A percentile compares a stretch with the other conserved stretches of the same genome.
phyloP scores from a whole-genome alignment of 1,284 basidiomycete genomes.

The Moesziomyces sp. region DNA sequence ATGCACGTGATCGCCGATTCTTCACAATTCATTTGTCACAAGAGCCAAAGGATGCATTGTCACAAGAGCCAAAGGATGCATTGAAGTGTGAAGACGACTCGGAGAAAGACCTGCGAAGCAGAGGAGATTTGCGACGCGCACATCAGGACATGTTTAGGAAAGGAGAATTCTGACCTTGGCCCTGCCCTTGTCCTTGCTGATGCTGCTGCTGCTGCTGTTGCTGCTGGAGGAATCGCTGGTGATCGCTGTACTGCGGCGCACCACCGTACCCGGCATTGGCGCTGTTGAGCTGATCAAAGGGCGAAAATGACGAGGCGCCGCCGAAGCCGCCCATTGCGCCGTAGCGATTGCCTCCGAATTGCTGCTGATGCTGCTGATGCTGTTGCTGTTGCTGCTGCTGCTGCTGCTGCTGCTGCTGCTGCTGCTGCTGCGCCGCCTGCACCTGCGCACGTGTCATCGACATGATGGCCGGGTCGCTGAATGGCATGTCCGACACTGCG shows the following conservation, averaged over 20 bases:
- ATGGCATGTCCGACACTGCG: slow-evolving; percentile 37
- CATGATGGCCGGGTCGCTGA: slow-evolving; percentile 61
- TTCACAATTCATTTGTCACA: too few species aligned
- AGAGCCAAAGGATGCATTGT: not conserved
- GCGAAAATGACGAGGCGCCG: slow-evolving; percentile 35
- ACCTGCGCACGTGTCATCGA: slow-evolving; percentile 55
- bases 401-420: slow-evolving; percentile 50
- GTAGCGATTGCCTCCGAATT: slow-evolving; percentile 37
- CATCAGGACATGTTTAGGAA: slow-evolving; percentile 34
- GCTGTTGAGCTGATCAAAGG: slow-evolving; percentile 39
- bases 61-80: too few species aligned
- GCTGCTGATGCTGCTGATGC: slow-evolving; percentile 39
- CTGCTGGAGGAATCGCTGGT: slow-evolving; percentile 42
- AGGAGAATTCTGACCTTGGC: slow-evolving; percentile 24
- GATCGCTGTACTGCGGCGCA: slow-evolving; percentile 27
- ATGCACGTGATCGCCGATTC: too few species aligned
- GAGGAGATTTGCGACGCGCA: not conserved
- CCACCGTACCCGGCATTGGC: slow-evolving; percentile 26
- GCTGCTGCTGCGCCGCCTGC: slow-evolving; percentile 49
- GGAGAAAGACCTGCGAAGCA: slow-evolving; percentile 1
- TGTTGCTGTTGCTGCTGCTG: slow-evolving; percentile 19
- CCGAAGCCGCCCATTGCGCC: slow-evolving; percentile 33
- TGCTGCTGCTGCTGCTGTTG: slow-evolving; percentile 32
- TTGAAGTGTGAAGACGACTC: slow-evolving; percentile 3
- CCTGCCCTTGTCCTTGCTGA: slow-evolving; percentile 29